Evolutionary conservation across 139 green algal genomes (phyloP).

Genomic region (Eudorina sp.): DNA sequence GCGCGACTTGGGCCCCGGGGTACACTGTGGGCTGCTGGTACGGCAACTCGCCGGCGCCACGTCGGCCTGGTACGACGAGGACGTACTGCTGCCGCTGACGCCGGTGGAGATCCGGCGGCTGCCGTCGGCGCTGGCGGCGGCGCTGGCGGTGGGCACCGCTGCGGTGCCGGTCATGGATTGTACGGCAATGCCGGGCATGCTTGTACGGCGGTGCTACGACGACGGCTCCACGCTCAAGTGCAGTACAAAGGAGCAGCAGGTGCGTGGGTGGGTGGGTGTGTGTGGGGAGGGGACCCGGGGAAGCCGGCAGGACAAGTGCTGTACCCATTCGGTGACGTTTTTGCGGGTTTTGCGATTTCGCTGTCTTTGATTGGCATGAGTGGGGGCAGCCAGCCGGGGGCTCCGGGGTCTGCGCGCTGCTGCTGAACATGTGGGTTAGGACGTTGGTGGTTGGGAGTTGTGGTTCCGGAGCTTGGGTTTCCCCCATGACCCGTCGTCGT

Average conservation of each 20-base stretch:
- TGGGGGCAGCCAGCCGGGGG: no score
- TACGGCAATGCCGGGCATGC: constrained; percentile 42
- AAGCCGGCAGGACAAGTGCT: no score
- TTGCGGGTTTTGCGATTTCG: background rate
- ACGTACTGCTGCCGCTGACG: constrained; percentile 40
- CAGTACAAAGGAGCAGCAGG: constrained; percentile 42
- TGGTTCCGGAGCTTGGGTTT: no score
- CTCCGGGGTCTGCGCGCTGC: no score
- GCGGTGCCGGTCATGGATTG: constrained; percentile 43
- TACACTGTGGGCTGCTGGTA: constrained; percentile 57
- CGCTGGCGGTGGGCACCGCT: background rate
- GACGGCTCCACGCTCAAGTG: constrained; percentile 32
- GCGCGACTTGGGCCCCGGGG: constrained; percentile 52
- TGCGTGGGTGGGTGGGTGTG: background rate
- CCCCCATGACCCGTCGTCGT: no score
- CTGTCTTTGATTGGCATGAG: no score
- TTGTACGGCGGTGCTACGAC: constrained; percentile 44
- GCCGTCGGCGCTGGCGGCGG: constrained; percentile 8
- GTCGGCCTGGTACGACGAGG: constrained; percentile 40
- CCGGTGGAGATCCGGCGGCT: constrained; percentile 21
- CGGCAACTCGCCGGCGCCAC: constrained; percentile 7
- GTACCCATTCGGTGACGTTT: no score
- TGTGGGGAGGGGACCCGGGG: background rate
- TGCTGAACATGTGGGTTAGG: no score
- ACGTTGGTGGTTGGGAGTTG: no score